Evolutionary conservation across 1,284 basidiomycete genomes (phyloP).

Genomic region (Ustilago bromivora): DNA sequence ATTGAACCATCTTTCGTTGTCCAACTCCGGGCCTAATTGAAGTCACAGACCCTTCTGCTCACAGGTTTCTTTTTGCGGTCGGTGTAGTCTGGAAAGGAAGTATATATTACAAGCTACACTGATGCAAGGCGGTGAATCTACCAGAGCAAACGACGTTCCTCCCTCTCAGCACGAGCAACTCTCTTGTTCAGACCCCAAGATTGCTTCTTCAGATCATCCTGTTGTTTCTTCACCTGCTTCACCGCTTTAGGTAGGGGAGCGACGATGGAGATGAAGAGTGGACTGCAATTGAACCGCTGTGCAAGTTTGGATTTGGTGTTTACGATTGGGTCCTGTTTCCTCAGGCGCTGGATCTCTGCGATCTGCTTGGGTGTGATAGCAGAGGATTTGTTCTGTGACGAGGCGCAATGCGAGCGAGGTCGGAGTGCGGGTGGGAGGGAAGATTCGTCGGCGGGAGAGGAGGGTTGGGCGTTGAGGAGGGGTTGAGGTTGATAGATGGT

Average conservation of each 20-base stretch:
- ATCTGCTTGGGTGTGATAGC: conserved; percentile 55
- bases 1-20: too few relatives aligned
- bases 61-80: too few relatives aligned
- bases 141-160: conserved; percentile 59
- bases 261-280: conserved; percentile 62
- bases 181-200: conserved; percentile 65
- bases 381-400: neutral
- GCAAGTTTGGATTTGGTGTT: conserved; percentile 57
- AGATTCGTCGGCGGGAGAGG: conserved; percentile 5
- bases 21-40: too few relatives aligned
- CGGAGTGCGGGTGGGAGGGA: conserved; percentile 50
- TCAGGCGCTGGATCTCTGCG: conserved; percentile 56
- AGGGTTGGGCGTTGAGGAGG: conserved; percentile 39
- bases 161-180: conserved; percentile 44
- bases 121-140: conserved; percentile 3
- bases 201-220: conserved; percentile 43
- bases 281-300: conserved; percentile 58
- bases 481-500: conserved; percentile 46
- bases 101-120: conserved; percentile 1
- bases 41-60: too few relatives aligned
- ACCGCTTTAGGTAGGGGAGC: conserved; percentile 59
- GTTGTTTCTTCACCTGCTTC: conserved; percentile 39
- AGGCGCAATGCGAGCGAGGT: conserved; percentile 18
- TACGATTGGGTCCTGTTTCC: conserved; percentile 51
- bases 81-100: neutral